Evolutionary conservation across 768 basidiomycete genomes (phyloP).

Genomic region (button mushroom (Agaricus bisporus)): DNA sequence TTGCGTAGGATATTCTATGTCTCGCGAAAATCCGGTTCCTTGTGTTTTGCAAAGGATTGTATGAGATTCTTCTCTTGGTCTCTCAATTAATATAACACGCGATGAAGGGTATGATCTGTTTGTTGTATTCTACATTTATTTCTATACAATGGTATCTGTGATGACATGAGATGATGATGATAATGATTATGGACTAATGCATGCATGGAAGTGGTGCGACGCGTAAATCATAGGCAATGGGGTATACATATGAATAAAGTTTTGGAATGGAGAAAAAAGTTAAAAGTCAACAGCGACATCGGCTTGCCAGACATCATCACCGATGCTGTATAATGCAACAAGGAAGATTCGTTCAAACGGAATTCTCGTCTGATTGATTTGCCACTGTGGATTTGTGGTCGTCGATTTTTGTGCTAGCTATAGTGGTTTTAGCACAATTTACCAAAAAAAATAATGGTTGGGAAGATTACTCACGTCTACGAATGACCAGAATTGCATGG

Average conservation of each 20-base stretch:
- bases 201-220: neutral
- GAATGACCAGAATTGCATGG: constrained; percentile 16
- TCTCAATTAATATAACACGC: no score
- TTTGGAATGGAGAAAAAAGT: neutral
- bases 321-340: constrained; percentile 34
- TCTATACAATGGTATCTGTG: neutral
- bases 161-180: neutral
- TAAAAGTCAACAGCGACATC: constrained; percentile 36
- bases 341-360: constrained; percentile 38
- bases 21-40: no score
- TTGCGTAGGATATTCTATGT: no score
- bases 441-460: constrained; percentile 5
- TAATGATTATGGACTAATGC: neutral
- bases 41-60: no score
- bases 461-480: constrained; percentile 22
- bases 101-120: no score
- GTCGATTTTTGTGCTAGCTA: constrained; percentile 16
- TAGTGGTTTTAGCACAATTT: constrained; percentile 19
- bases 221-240: no score
- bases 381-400: constrained; percentile 24
- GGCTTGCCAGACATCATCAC: constrained; percentile 44
- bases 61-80: no score
- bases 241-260: no score
- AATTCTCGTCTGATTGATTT: constrained; percentile 27
- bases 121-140: neutral